These are phyloP conservation scores for Phaffomyces thermotolerans DNA, from an alignment of 805 yeast genomes.

Conservation along the genomic window DNA sequence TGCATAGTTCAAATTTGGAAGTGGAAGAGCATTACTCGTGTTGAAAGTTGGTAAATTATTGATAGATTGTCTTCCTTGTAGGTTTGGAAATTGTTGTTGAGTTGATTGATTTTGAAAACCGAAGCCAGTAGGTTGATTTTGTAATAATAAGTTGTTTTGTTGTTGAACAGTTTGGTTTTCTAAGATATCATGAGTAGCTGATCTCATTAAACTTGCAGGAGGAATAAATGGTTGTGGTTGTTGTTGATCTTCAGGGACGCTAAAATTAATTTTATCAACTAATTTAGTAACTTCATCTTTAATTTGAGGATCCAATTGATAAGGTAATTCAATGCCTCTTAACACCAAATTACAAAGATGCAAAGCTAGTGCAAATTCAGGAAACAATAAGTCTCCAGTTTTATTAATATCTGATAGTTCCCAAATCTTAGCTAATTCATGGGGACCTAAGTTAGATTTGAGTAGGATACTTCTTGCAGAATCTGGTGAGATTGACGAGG, in stretches of 20 bases:
- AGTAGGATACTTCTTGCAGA: slow-evolving; percentile 72
- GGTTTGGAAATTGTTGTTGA: background rate
- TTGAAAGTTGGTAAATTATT: background rate
- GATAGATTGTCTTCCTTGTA: too few species aligned
- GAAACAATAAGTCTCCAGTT: slow-evolving; percentile 80
- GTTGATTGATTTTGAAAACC: slow-evolving; percentile 20
- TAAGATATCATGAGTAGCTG: slow-evolving; percentile 14
- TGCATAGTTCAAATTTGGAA: slow-evolving; percentile 7
- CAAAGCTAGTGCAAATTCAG: slow-evolving; percentile 90
- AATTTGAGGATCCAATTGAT: slow-evolving; percentile 59
- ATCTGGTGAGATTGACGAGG: slow-evolving; percentile 52
- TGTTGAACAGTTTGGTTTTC: slow-evolving; percentile 28
- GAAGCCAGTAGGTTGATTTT: slow-evolving; percentile 33
- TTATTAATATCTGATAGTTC: slow-evolving; percentile 78
- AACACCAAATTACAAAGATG: slow-evolving; percentile 74
- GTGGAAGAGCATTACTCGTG: background rate
- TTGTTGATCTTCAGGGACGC: slow-evolving; percentile 47
- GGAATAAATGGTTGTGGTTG: background rate
- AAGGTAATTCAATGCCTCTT: slow-evolving; percentile 74
- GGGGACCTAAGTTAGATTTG: slow-evolving; percentile 71
- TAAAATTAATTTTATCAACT: slow-evolving; percentile 80
- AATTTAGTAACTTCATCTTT: slow-evolving; percentile 76
- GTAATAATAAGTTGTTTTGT: slow-evolving; percentile 14
- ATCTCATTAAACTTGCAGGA: slow-evolving; percentile 4
- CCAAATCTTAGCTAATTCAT: slow-evolving; percentile 82